Evolutionary conservation across 2,329 filamentous ascomycete species (phyloP).

Genomic region (Achaetomium macrosporum): DNA sequence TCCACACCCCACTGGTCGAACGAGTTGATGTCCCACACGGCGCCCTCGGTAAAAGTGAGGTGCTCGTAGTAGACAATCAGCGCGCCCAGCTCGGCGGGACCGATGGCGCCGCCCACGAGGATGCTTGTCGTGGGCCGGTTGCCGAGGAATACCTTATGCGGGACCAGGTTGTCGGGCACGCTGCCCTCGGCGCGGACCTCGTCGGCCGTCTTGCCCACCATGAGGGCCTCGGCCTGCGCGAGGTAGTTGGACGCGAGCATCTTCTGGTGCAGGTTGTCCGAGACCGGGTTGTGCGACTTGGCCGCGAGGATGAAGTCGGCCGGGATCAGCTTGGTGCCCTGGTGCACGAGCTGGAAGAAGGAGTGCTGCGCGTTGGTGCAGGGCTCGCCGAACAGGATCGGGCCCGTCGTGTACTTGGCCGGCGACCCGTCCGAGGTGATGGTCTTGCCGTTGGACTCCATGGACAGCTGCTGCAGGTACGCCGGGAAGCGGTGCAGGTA

Average conservation of each 20-base stretch:
- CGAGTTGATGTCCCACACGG: conserved; percentile 98
- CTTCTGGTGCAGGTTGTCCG: conserved; percentile 90
- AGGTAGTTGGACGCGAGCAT: conserved; percentile 93
- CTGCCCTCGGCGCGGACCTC: conserved; percentile 72
- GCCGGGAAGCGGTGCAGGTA: conserved; percentile 98
- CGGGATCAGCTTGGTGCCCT: conserved; percentile 97
- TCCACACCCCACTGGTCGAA: conserved; percentile 99
- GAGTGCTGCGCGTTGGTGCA: conserved; percentile 99
- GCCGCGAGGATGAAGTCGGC: conserved; percentile 97
- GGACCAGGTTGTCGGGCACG: conserved; percentile 63
- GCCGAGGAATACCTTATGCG: conserved; percentile 99
- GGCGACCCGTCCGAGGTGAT: conserved; percentile 84
- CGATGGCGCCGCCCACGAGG: conserved; percentile 83
- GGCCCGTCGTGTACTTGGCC: conserved; percentile 95
- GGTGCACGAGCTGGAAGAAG: conserved; percentile 99
- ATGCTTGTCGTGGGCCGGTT: conserved; percentile 97
- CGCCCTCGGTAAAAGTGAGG: conserved; percentile 94
- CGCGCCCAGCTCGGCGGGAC: conserved; percentile 85
- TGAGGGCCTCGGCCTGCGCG: conserved; percentile 79
- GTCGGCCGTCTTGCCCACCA: conserved; percentile 83
- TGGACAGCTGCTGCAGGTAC: conserved; percentile 97
- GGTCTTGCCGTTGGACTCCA: conserved; percentile 99
- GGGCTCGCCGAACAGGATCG: conserved; percentile 95
- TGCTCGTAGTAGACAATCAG: conserved; percentile 99
- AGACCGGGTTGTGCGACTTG: conserved; percentile 92